A percentile compares a stretch with the other conserved stretches of the same genome.
phyloP scores from a whole-genome alignment of 495 filamentous ascomycete species.

The Tuber microsphaerosporum region DNA sequence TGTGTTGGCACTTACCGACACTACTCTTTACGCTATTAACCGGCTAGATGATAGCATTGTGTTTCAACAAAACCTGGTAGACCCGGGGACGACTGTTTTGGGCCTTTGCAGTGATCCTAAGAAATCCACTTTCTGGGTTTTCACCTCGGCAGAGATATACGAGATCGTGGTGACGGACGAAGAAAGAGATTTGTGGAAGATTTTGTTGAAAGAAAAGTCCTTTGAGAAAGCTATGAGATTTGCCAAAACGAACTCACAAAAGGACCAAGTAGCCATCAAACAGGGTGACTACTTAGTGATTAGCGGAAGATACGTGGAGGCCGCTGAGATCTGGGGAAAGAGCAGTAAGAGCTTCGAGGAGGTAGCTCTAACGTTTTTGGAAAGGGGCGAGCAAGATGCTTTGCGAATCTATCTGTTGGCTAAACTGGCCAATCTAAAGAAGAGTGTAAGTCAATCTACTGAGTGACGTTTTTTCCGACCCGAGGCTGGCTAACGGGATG shows the following conservation, averaged over 20 bases:
- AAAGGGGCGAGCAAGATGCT: constrained; percentile 82
- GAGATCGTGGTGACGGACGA: constrained; percentile 88
- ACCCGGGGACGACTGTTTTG: constrained; percentile 66
- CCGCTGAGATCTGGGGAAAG: constrained; percentile 81
- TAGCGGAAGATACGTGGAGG: constrained; percentile 73
- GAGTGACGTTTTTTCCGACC: neutral
- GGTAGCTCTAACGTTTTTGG: constrained; percentile 83
- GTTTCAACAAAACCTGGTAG: constrained; percentile 78
- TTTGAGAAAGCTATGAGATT: constrained; percentile 82
- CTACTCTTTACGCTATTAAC: constrained; percentile 73
- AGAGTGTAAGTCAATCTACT: constrained; percentile 46
- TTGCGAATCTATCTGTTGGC: constrained; percentile 81
- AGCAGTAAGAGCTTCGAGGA: constrained; percentile 96
- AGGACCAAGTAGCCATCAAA: constrained; percentile 79
- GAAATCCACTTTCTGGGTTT: constrained; percentile 95
- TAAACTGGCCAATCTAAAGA: constrained; percentile 75
- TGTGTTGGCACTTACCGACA: constrained; percentile 74
- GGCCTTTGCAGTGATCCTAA: constrained; percentile 79
- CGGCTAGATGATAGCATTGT: constrained; percentile 74
- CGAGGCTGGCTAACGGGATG: constrained; percentile 13
- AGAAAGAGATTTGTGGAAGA: constrained; percentile 87
- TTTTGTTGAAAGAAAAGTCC: constrained; percentile 73
- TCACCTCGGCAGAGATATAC: constrained; percentile 80
- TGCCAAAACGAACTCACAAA: constrained; percentile 65
- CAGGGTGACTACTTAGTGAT: constrained; percentile 78